Base-by-base conservation (phyloP, 1,284 basidiomycete genomes). In the Psilocybe mexicana region DNA sequence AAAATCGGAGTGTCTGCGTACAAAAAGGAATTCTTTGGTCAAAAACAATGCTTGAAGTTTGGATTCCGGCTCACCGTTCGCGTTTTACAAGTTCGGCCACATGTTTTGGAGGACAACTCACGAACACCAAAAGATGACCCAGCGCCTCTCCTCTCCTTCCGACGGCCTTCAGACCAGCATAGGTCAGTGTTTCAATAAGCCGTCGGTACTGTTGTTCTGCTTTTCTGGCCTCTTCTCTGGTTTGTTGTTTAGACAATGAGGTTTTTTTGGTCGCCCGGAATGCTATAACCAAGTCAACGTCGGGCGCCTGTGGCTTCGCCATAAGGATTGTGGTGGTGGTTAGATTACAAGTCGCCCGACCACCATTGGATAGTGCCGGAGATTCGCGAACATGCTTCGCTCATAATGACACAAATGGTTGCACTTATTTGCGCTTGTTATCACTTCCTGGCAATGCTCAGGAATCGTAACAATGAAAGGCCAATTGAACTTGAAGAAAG, bases 101-200 rank as follows among this genome's bases (percentile, higher is more conserved):
- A 56, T 87, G 81, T 42, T 76, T 75, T 43, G 82, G 76, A 0
- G 87, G 85, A 58, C 90, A 92, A n/a, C 80, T 79, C 12, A 97
- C 83, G 61, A 97, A 86, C 2, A 97, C 76, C 51, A 96, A 80
- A 2, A 96, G 70, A 65, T 96, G 89, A 4, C 90, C 89, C 53
- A 89, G 79, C 10, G 82, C 79, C 65, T 88, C 87, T 11, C 91
- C 92, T 23, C 87, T 77, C 62, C 90, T 81, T 7, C 90, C 90
- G 0, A 87, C 86, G 0, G 86, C 89, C 47, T 80, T 80, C 50
- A 94, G 72, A 1, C 88, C 88, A 0, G 83, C 84, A 24, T 77
- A 74, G 23, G 76, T 80, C 8, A 94, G 79, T 0, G 79, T 80
- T 10, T 82, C 74, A n/a, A 91, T 74, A 35, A 94, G 78, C 8